phyloP scores from a whole-genome alignment of 176 grass and related monocot species.

The Ensete ventricosum region DNA sequence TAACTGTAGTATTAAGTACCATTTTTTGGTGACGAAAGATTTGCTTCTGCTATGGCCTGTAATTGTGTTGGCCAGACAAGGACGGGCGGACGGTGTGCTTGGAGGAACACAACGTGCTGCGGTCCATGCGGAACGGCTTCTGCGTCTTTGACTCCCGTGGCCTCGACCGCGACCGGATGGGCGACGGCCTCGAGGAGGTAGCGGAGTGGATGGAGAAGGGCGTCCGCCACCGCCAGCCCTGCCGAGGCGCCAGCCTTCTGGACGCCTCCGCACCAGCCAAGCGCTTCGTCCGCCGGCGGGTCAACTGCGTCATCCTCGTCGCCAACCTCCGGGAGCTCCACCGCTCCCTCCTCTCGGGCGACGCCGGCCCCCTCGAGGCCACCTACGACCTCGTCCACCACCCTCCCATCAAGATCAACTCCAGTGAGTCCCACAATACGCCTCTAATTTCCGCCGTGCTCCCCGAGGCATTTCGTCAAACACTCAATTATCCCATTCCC shows the following conservation, averaged over 20 bases:
- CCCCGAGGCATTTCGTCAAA: constrained; percentile 6
- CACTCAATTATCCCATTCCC: not conserved
- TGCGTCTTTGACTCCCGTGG: constrained; percentile 30
- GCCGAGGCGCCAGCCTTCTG: not conserved
- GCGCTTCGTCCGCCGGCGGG: constrained; percentile 21
- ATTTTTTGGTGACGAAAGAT: not conserved
- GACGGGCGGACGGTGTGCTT: constrained; percentile 23
- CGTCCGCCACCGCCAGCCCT: constrained; percentile 26
- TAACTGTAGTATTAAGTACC: not conserved
- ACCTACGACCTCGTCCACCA: constrained; percentile 22
- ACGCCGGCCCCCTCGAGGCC: constrained; percentile 14
- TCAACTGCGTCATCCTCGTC: constrained; percentile 20
- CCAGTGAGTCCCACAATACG: constrained; percentile 1
- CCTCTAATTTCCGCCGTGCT: not conserved
- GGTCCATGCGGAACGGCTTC: constrained; percentile 25
- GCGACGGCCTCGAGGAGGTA: constrained; percentile 15
- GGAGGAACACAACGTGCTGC: constrained; percentile 29
- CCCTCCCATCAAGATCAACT: not conserved
- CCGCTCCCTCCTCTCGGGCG: constrained; percentile 15
- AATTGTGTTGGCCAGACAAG: not conserved
- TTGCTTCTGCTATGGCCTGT: not conserved
- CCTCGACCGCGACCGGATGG: constrained; percentile 5
- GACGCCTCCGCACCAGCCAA: constrained; percentile 5
- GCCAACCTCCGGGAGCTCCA: constrained; percentile 18
- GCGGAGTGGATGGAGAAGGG: constrained; percentile 20